Evolutionary conservation across 2,329 filamentous ascomycete genomes (phyloP).

Genomic region (Blastomyces percursus): DNA sequence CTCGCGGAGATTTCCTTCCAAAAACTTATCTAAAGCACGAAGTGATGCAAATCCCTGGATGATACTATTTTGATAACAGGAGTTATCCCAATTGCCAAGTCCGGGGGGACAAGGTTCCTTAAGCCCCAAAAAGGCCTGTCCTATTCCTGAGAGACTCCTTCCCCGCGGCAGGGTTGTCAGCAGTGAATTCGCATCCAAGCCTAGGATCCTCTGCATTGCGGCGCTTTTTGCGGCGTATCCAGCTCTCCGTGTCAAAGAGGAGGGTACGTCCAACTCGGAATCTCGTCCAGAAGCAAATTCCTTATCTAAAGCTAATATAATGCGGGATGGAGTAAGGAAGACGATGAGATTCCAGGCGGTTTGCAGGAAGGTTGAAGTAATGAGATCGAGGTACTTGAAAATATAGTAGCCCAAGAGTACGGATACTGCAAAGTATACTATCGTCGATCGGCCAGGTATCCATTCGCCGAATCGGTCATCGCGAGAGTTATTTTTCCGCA

Average conservation of each 20-base stretch:
- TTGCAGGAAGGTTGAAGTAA: constrained; percentile 21
- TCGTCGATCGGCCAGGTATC: constrained; percentile 20
- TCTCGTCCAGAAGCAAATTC: constrained; percentile 33
- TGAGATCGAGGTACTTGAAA: constrained; percentile 22
- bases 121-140: constrained; percentile 32
- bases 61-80: constrained; percentile 95
- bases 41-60: constrained; percentile 75
- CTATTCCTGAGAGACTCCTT: constrained; percentile 45
- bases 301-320: constrained; percentile 41
- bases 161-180: constrained; percentile 48
- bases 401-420: constrained; percentile 22
- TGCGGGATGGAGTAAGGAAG: constrained; percentile 29
- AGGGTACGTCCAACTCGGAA: constrained; percentile 18
- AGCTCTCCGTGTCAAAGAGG: constrained; percentile 1
- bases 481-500: constrained; percentile 18
- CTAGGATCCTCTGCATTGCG: constrained; percentile 52
- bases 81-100: constrained; percentile 85
- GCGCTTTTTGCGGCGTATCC: constrained; percentile 48
- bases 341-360: constrained; percentile 30
- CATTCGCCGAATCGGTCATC: constrained; percentile 25
- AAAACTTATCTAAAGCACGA: constrained; percentile 55
- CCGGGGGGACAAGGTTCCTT: constrained; percentile 42
- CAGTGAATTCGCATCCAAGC: constrained; percentile 48
- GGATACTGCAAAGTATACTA: constrained; percentile 23
- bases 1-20: constrained; percentile 37